Percentiles rank a stretch among this genome's conserved stretches.
Conservation (phyloP, 2,329 filamentous ascomycete species). For the Colletotrichum chlorophyti region DNA sequence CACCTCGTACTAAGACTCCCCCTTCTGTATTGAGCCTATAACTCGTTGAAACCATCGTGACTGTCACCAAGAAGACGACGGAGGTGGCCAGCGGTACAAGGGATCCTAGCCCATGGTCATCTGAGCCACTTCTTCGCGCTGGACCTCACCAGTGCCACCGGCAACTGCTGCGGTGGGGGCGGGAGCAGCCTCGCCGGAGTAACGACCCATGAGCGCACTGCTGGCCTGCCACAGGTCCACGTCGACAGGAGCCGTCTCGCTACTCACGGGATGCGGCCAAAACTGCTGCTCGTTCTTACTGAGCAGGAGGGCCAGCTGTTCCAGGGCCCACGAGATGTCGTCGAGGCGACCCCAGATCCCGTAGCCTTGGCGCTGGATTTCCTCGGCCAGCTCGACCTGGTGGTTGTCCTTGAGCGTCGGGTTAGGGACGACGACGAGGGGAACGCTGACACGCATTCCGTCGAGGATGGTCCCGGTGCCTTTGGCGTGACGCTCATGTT, state of each 20-base stretch:
- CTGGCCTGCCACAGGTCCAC: constrained; percentile 27
- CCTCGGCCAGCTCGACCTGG: constrained; percentile 83
- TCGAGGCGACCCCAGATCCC: constrained; percentile 54
- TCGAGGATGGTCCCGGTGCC: constrained; percentile 91
- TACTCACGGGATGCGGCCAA: constrained; percentile 12
- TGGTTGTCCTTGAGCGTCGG: constrained; percentile 84
- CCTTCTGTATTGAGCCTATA: background rate
- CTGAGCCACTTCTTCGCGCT: constrained; percentile 43
- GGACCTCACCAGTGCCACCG: constrained; percentile 33
- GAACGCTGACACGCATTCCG: constrained; percentile 74
- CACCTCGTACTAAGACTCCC: background rate
- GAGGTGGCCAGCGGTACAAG: background rate
- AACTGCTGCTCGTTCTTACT: constrained; percentile 24
- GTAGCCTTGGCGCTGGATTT: constrained; percentile 77
- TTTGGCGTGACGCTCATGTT: too few relatives aligned
- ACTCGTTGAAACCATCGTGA: background rate
- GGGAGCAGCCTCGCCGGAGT: background rate
- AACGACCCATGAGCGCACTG: constrained; percentile 24
- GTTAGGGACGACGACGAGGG: constrained; percentile 92
- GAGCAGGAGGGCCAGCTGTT: constrained; percentile 24
- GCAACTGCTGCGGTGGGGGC: background rate
- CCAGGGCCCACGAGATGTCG: constrained; percentile 24
- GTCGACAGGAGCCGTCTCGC: background rate
- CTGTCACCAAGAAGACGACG: background rate
- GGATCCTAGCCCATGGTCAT: constrained; percentile 47